Evolutionary conservation across 805 yeast species (phyloP), one percentile per base, ranked within the genome.

Genomic region (Ogataea thermomethanolica): DNA sequence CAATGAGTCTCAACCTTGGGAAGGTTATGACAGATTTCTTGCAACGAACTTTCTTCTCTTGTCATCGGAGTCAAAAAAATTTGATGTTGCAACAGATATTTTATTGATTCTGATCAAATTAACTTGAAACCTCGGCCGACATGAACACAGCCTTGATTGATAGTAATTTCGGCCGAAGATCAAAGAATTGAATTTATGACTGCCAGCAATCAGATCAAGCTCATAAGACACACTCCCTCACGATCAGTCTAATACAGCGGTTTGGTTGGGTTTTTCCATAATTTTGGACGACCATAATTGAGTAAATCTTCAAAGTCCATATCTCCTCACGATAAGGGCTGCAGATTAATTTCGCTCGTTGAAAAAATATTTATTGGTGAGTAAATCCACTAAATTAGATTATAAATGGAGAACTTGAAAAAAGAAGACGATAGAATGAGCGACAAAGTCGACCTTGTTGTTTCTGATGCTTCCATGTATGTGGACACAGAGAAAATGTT

Each of bases 1-100:
- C 64, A 59, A 29, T 59, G 64, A 11, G 58, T 50, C 44, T 59
- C 64, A 11, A 58, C 55, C 40, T 59, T 59, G 8, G 64, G 64
- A 13, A 59, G 44, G 9, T 46, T 46, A 27, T 51, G 59, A 25
- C 64, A 58, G 24, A 58, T 35, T 10, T 51, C 49, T 15, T 24
- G 38, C 25, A 39, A 33, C 9, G 42, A 27, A 8, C 10, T n/a
- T 8, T 22, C 10, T 15, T 33, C 27, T 11, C 8, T 29, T 13
- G 32, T 39, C 17, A 21, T 35, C 33, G 7, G 27, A 14, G 31
- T 11, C 8, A 15, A 29, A 28, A 12, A 23, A 22, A 7, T 20
- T 13, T 22, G 12, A 11, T 21, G 25, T 32, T 29, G 20, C 20
- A 17, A 17, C 20, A 17, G 20, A 17, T 17, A 17, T 17, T 17